Conservation (phyloP, 2,329 filamentous ascomycete genomes). For the Fusarium robinianum region DNA sequence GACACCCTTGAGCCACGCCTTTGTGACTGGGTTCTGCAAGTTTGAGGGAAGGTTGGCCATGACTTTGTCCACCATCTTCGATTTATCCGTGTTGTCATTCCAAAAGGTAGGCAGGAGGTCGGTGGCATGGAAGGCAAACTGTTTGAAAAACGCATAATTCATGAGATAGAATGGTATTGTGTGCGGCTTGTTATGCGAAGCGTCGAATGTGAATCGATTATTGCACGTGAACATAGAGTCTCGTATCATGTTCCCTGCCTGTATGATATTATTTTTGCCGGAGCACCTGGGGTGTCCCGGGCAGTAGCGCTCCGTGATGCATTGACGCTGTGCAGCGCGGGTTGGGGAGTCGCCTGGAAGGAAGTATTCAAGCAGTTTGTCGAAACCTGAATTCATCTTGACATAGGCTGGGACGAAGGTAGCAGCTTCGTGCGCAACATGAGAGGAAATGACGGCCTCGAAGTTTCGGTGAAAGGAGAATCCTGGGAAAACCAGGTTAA, state of each 20-base stretch:
- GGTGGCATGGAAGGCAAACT: background rate
- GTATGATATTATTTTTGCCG: background rate
- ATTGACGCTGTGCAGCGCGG: background rate
- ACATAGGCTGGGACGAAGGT: background rate
- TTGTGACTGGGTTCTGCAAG: too few species aligned
- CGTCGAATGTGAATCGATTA: slow-evolving; percentile 10
- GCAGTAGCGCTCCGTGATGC: slow-evolving; percentile 8
- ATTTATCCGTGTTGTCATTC: too few species aligned
- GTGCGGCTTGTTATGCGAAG: background rate
- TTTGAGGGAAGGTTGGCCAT: too few species aligned
- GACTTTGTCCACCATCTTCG: too few species aligned
- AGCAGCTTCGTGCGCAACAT: background rate
- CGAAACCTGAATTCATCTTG: background rate
- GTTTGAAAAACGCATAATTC: slow-evolving; percentile 7
- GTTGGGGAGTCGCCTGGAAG: slow-evolving; percentile 1
- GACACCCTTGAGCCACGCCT: too few species aligned
- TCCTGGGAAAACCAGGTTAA: background rate
- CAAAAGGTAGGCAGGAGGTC: slow-evolving; percentile 12
- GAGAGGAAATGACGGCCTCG: slow-evolving; percentile 7
- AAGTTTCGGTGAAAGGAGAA: background rate
- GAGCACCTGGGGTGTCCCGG: background rate
- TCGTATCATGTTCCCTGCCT: slow-evolving; percentile 1
- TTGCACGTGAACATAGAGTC: slow-evolving; percentile 21
- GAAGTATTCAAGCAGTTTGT: background rate
- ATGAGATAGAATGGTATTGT: too few species aligned